Base-by-base conservation (phyloP, 495 filamentous ascomycete species). In the Xeromyces bisporus region DNA sequence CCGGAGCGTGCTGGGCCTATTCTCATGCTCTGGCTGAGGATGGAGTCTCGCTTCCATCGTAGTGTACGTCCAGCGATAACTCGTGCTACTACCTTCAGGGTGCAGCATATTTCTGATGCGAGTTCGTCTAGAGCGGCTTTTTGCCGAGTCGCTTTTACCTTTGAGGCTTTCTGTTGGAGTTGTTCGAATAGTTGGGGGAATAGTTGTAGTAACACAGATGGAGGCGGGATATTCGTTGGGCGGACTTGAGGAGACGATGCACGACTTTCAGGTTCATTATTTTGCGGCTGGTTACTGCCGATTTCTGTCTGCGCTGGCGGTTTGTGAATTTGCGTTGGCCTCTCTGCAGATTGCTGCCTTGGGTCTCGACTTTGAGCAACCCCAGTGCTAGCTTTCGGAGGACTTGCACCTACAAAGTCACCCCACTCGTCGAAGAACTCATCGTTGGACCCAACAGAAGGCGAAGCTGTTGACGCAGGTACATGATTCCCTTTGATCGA, bases 201-300 rank as follows among this genome's bases (percentile, higher is more conserved):
- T 7, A 83, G 48, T 21, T 80, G 65, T 15, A 97, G 63, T 3
- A 96, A 58, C 28, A 89, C 59, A 10, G 79, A 77, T 6, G 91
- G 91, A 1, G 89, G 84, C 12, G 89, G 87, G 3, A 93, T 71
- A 49, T 92, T 93, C 6, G 76, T 81, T 32, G 85, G 85, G 4
- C 83, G 80, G 20, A 64, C 44, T 29, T 58, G 39, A 11, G 40
- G 31, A 33, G 47, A n/a, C 31, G 34, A 23, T 36, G 39, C 10
- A 16, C 21, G 26, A 38, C 44, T 1, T 9, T 29, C 20, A 21
- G 20, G 9, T 21, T 21, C 9, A 9, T 9, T 21, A 4, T 21
- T 4, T 9, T 21, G 20, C 4, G 4, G 20, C 20, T 21, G 20
- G 20, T 9, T 9, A 4, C 5, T 9, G 4, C 20, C 20, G 4